These are phyloP conservation scores for Stachybotrys chartarum DNA, from an alignment of 2,329 filamentous ascomycete species.

Conservation along the genomic window DNA sequence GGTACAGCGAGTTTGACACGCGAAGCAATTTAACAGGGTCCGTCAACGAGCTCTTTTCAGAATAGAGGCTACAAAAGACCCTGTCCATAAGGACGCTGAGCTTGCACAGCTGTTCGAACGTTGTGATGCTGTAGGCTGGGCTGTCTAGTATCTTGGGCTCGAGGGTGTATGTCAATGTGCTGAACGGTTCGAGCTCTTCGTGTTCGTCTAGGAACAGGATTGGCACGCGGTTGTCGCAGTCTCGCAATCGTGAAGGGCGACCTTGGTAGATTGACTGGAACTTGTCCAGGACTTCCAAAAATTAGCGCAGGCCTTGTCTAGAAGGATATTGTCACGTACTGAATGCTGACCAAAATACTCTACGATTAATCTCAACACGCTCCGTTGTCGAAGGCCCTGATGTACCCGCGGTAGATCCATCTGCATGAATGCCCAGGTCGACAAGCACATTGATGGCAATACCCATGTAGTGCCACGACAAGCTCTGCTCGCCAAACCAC, in stretches of 20 bases:
- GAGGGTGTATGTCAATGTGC: constrained; percentile 29
- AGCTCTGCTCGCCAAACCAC: constrained; percentile 35
- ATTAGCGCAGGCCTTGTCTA: background rate
- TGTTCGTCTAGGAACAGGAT: constrained; percentile 38
- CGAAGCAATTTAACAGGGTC: constrained; percentile 19
- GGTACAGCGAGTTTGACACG: constrained; percentile 23
- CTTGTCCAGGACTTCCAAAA: background rate
- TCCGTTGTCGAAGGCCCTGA: constrained; percentile 26
- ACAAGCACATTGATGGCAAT: constrained; percentile 49
- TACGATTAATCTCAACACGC: constrained; percentile 34
- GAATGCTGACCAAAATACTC: constrained; percentile 22
- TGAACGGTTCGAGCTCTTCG: constrained; percentile 43
- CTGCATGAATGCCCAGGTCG: constrained; percentile 44
- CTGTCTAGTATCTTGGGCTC: constrained; percentile 19
- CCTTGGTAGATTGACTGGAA: constrained; percentile 23
- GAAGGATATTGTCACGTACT: constrained; percentile 4
- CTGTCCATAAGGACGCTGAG: constrained; percentile 38
- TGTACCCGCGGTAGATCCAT: constrained; percentile 7
- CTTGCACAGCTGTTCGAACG: constrained; percentile 30
- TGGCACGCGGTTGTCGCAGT: constrained; percentile 34
- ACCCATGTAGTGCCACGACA: constrained; percentile 48
- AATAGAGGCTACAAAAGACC: constrained; percentile 34
- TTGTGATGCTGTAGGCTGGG: constrained; percentile 32
- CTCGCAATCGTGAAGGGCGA: constrained; percentile 35
- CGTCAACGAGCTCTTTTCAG: constrained; percentile 23